Conservation (phyloP, 2,329 filamentous ascomycete genomes). For the Sclerotiophoma versabilis region DNA sequence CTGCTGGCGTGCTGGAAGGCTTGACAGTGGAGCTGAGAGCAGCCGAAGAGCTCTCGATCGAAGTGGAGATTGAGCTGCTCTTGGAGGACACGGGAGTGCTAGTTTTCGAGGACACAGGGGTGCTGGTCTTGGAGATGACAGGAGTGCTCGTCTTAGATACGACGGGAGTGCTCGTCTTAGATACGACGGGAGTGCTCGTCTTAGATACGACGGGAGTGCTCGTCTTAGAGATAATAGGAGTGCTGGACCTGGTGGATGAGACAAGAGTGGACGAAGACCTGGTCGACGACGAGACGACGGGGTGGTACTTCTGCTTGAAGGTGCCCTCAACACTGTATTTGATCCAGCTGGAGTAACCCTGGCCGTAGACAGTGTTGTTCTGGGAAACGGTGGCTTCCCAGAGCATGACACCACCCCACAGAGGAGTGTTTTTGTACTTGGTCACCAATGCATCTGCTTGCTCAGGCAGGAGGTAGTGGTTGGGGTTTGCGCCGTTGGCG, state of each 20-base stretch:
- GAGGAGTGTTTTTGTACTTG: slow-evolving; percentile 36
- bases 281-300: slow-evolving; percentile 21
- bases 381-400: slow-evolving; percentile 63
- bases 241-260: slow-evolving; percentile 2
- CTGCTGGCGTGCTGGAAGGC: slow-evolving; percentile 8
- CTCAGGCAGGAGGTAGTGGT: slow-evolving; percentile 56
- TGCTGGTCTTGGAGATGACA: slow-evolving; percentile 1
- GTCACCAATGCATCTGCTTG: slow-evolving; percentile 58
- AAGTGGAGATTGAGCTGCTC: neutral
- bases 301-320: slow-evolving; percentile 28
- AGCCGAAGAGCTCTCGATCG: slow-evolving; percentile 9
- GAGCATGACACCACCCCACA: slow-evolving; percentile 67
- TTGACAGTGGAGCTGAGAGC: slow-evolving; percentile 6
- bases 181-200: neutral
- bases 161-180: neutral
- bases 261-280: slow-evolving; percentile 6
- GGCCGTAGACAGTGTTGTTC: slow-evolving; percentile 54
- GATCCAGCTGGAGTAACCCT: slow-evolving; percentile 57
- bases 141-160: slow-evolving; percentile 7
- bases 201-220: neutral
- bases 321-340: slow-evolving; percentile 49
- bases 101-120: slow-evolving; percentile 8
- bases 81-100: slow-evolving; percentile 1
- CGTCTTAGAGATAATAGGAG: neutral
- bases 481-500: slow-evolving; percentile 25